Evolutionary conservation across 2,329 filamentous ascomycete genomes (phyloP).

Genomic region (Penicillium rolfsii): DNA sequence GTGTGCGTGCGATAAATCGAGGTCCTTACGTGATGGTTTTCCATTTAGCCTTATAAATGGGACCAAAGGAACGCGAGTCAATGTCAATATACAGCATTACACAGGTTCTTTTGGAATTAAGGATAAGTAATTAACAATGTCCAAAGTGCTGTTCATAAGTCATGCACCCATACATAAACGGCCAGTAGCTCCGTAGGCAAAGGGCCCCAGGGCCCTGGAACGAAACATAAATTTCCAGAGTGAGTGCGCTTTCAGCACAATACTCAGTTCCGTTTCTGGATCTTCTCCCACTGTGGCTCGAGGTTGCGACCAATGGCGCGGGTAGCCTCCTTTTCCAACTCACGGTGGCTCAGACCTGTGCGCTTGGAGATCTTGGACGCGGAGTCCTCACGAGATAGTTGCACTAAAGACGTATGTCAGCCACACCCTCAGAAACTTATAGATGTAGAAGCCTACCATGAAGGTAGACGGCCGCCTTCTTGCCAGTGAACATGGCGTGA

Average conservation of each 20-base stretch:
- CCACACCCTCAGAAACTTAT: fast-evolving
- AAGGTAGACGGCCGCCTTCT: slow-evolving; percentile 60
- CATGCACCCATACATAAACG: background rate
- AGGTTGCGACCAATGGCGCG: slow-evolving; percentile 38
- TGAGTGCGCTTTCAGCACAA: too few species aligned
- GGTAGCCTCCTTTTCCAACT: slow-evolving; percentile 34
- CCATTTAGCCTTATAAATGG: slow-evolving; percentile 42
- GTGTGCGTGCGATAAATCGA: slow-evolving; percentile 36
- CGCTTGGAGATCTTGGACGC: slow-evolving; percentile 37
- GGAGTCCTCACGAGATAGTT: slow-evolving; percentile 39
- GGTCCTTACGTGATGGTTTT: slow-evolving; percentile 47
- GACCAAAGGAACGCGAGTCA: too few species aligned
- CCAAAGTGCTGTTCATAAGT: background rate
- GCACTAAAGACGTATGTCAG: slow-evolving; percentile 19
- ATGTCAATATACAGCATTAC: background rate
- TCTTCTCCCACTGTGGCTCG: slow-evolving; percentile 24
- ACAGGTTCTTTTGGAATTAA: background rate
- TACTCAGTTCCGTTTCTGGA: slow-evolving; percentile 1
- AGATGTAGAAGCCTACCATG: slow-evolving; percentile 40
- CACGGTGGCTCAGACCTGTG: slow-evolving; percentile 22
- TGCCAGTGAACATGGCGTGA: slow-evolving; percentile 63
- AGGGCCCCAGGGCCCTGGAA: background rate
- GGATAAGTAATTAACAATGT: background rate
- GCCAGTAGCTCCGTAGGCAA: too few species aligned
- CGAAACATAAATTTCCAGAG: background rate